These are phyloP conservation scores for Firmiana major DNA, from an alignment of 345 rosid species.

Conservation along the genomic window DNA sequence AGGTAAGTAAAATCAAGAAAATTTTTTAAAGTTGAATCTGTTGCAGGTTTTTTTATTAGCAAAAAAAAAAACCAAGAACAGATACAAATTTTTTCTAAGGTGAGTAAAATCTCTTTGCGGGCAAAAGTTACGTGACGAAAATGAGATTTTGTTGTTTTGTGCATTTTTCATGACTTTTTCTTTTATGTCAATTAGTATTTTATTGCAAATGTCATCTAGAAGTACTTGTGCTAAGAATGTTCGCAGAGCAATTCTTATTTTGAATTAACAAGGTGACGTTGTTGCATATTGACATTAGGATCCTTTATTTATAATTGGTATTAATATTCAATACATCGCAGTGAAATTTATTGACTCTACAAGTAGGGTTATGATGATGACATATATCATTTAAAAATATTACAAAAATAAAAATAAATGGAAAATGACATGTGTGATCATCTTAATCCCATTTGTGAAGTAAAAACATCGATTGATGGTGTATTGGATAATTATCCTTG, in stretches of 20 bases:
- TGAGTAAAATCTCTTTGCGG: background rate
- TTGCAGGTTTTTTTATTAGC: background rate
- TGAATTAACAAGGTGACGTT: background rate
- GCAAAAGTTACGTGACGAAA: background rate
- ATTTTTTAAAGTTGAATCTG: background rate
- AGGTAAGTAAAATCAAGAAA: background rate
- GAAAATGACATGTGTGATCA: too few species aligned
- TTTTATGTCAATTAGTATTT: background rate
- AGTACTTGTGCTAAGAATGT: background rate
- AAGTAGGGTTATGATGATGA: too few species aligned
- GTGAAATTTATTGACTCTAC: too few species aligned
- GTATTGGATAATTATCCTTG: too few species aligned
- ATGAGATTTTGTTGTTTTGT: background rate
- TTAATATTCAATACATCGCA: too few species aligned
- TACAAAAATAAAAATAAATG: too few species aligned
- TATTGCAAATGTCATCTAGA: background rate
- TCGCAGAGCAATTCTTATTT: background rate
- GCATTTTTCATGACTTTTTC: background rate
- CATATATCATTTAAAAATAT: too few species aligned
- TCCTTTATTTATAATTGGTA: too few species aligned
- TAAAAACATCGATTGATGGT: too few species aligned
- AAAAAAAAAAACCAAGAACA: background rate
- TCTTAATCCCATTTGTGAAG: too few species aligned
- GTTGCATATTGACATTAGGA: background rate
- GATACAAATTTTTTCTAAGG: background rate